A percentile compares a stretch with the other conserved stretches of the same genome.
Conservation (phyloP, 2,329 filamentous ascomycete genomes). For the Sclerotinia borealis region DNA sequence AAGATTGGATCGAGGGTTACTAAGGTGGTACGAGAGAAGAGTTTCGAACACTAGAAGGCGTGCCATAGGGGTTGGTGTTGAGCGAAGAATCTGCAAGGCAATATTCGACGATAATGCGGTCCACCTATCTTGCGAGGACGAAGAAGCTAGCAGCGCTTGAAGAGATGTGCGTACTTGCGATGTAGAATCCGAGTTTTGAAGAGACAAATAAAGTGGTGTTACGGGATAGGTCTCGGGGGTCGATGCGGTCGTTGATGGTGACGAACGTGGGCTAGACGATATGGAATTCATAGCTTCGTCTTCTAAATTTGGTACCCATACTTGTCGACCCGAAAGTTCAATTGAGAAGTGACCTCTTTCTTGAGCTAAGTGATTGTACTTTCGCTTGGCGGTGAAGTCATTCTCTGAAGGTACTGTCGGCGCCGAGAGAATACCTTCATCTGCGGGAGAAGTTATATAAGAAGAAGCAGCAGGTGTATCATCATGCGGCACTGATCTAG, state of each 20-base stretch:
- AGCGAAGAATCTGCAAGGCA: constrained; percentile 32
- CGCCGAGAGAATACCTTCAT: constrained; percentile 23
- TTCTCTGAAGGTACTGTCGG: constrained; percentile 28
- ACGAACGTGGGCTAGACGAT: constrained; percentile 28
- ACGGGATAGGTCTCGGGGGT: constrained; percentile 24
- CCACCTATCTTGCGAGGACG: constrained; percentile 28
- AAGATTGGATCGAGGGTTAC: constrained; percentile 24
- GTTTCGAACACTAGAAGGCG: constrained; percentile 30
- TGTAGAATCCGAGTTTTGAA: constrained; percentile 22
- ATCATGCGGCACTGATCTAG: constrained; percentile 18
- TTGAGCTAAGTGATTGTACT: constrained; percentile 14
- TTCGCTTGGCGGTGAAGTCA: constrained; percentile 24
- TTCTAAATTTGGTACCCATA: constrained; percentile 25
- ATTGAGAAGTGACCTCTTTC: constrained; percentile 24
- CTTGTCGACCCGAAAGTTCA: constrained; percentile 21
- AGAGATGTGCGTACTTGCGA: constrained; percentile 27
- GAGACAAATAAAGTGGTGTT: constrained; percentile 27
- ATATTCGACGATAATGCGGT: constrained; percentile 22
- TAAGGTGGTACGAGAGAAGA: constrained; percentile 29
- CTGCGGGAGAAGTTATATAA: constrained; percentile 24
- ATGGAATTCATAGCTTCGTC: constrained; percentile 20
- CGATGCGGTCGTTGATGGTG: constrained; percentile 28
- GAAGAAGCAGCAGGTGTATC: constrained; percentile 25
- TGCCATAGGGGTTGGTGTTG: constrained; percentile 28
- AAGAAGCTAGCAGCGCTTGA: constrained; percentile 29